Base-by-base conservation (phyloP, 1,139 yeast species). In the Candida glucosophila region DNA sequence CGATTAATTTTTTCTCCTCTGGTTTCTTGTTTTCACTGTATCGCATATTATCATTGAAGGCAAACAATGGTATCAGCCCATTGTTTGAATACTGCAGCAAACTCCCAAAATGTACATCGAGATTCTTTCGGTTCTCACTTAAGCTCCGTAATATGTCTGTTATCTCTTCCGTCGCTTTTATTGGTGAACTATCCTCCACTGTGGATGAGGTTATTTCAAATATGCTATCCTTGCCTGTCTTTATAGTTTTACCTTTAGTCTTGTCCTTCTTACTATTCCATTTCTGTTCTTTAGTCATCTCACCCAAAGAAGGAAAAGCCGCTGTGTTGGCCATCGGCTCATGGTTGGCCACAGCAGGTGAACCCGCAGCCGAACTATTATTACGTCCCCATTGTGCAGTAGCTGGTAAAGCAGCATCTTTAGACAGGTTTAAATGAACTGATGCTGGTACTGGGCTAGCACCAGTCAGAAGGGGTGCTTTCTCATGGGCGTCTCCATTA, bases 271-370 rank as follows among this genome's bases (percentile, higher is more conserved):
- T 50, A 19, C 42, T 43, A 27, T 47, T 56, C 25, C 47, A 54
- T 34, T 58, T 57, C 31, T 56, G 61, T 25, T 69, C 58, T 30
- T 62, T 58, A 29, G 71, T 56, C 3, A 77, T 68, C 44, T 78
- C 88, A 5, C 79, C 79, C 36, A 79, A 58, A 0, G 88, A 72
- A 19, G 90, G 90, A 64, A 79, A 77, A 4, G 83, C 76, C 2
- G 77, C 67, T 5, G 73, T 52, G 38, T 73, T 70, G 4, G 72
- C 59, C 37, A 67, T 48, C 9, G 60, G 52, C 22, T 56, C 52
- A 25, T 61, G 51, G 25, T 50, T 49, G 27, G 44, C 47, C 5
- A 55, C 58, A 8, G 62, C 50, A 13, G 66, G 63, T 4, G 63
- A 52, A 25, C 52, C 51, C 27, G 55, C 43, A 5, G 52, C 46